phyloP scores from a whole-genome alignment of 2,329 filamentous ascomycete species.

The Cytospora paraplurivora region DNA sequence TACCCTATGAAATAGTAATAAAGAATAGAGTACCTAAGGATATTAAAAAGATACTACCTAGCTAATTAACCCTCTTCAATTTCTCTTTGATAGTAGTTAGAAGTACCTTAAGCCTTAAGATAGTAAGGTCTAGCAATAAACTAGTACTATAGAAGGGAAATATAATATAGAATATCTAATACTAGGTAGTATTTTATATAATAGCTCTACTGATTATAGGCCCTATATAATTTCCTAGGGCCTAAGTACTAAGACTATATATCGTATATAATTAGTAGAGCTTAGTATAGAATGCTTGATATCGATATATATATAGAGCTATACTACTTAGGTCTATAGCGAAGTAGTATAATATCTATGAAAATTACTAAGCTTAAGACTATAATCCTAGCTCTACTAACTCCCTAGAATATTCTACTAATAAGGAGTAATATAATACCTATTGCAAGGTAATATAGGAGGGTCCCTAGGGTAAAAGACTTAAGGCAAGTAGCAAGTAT shows the following conservation, averaged over 20 bases:
- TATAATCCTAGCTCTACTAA: not conserved
- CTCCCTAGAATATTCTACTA: not conserved
- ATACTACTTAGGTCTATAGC: slow-evolving; percentile 8
- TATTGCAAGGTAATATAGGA: not conserved
- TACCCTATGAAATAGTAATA: slow-evolving; percentile 16
- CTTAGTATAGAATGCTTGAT: too few relatives aligned
- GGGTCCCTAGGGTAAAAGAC: not conserved
- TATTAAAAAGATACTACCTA: slow-evolving; percentile 12
- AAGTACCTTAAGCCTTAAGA: too few relatives aligned
- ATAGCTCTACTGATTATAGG: not conserved
- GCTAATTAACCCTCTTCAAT: slow-evolving; percentile 9
- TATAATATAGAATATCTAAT: not conserved
- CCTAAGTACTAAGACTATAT: slow-evolving; percentile 4
- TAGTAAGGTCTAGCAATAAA: too few relatives aligned
- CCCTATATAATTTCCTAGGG: slow-evolving; percentile 3
- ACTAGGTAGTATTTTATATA: not conserved
- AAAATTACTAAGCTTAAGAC: slow-evolving; percentile 2
- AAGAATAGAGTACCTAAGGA: slow-evolving; percentile 5
- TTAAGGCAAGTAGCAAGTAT: not conserved
- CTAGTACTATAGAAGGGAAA: too few relatives aligned
- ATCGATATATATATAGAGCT: slow-evolving; percentile 1
- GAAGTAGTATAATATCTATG: slow-evolving; percentile 4
- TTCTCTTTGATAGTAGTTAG: too few relatives aligned
- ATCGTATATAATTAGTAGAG: too few relatives aligned
- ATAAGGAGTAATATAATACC: not conserved